A percentile compares a stretch with the other conserved stretches of the same genome.
These are phyloP conservation scores for Cicer cuneatum DNA, from an alignment of 306 rosid genomes.

Conservation along the genomic window DNA sequence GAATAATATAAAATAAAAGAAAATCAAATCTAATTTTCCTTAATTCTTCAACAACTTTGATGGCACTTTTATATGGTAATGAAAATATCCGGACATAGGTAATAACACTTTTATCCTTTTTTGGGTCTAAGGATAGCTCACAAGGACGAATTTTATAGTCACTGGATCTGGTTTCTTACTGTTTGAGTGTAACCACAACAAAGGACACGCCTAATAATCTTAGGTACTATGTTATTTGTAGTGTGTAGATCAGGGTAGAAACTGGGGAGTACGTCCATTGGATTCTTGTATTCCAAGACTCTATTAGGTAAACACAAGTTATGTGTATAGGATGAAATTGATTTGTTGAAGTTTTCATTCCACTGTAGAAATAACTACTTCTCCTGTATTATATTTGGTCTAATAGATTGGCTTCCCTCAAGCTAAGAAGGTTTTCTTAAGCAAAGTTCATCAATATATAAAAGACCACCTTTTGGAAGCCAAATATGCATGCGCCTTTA, in stretches of 20 bases:
- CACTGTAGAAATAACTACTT: constrained; percentile 39
- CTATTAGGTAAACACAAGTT: neutral
- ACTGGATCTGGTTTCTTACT: neutral
- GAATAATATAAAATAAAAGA: no score
- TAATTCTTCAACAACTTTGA: no score
- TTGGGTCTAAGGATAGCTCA: neutral
- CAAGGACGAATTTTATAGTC: neutral
- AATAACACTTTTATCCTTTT: neutral
- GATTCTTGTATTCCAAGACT: constrained; percentile 8
- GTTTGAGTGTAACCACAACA: neutral
- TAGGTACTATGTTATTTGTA: constrained; percentile 16
- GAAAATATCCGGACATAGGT: neutral
- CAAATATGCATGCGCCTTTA: constrained; percentile 87
- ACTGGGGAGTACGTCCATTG: neutral
- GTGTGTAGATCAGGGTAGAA: constrained; percentile 25
- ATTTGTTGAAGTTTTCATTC: constrained; percentile 38
- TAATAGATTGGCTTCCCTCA: constrained; percentile 80
- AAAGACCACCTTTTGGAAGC: constrained; percentile 81
- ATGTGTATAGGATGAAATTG: constrained; percentile 34
- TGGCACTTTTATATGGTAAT: no score
- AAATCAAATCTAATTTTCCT: no score
- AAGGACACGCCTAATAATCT: neutral
- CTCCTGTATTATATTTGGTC: constrained; percentile 46
- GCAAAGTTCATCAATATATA: constrained; percentile 88
- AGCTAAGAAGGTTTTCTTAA: constrained; percentile 76